These are phyloP conservation scores for Barnettozyma wickerhamii DNA, from an alignment of 805 yeast species.

Conservation along the genomic window DNA sequence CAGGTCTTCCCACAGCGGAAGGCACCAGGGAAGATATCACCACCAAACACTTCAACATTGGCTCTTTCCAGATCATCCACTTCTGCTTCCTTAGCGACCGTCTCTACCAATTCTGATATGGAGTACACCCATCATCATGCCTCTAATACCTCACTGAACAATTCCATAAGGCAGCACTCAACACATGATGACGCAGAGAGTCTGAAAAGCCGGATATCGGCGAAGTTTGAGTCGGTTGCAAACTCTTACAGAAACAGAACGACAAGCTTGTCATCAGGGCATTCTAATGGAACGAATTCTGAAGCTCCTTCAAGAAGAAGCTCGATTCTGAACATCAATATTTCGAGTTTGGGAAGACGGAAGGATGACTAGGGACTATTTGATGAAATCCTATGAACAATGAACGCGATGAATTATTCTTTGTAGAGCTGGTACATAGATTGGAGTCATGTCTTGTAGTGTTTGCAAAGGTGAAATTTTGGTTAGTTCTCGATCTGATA, in stretches of 20 bases:
- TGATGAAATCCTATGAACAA: not conserved
- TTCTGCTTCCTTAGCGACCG: conserved; percentile 2
- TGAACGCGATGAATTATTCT: not conserved
- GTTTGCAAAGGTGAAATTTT: too few relatives aligned
- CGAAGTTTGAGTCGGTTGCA: conserved; percentile 5
- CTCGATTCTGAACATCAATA: conserved; percentile 22
- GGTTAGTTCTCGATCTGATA: too few relatives aligned
- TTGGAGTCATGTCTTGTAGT: too few relatives aligned
- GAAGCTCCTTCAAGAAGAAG: conserved; percentile 9
- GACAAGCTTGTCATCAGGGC: conserved; percentile 1
- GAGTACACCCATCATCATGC: not conserved
- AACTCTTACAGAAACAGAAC: conserved; percentile 5
- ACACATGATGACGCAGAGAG: conserved; percentile 2
- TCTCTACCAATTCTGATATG: conserved; percentile 7
- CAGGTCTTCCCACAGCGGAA: conserved; percentile 6
- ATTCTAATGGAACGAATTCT: not conserved
- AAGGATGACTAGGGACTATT: conserved; percentile 16
- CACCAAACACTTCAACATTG: conserved; percentile 1
- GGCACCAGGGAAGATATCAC: conserved; percentile 11
- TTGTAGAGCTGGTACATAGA: not conserved
- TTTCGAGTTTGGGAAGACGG: conserved; percentile 19
- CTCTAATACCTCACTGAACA: not conserved
- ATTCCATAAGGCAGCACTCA: not conserved
- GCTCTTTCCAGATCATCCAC: conserved; percentile 11
- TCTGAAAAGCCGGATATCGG: conserved; percentile 3